Conservation (phyloP, 2,329 filamentous ascomycete genomes). For the Drechslerella coelobrocha region DNA sequence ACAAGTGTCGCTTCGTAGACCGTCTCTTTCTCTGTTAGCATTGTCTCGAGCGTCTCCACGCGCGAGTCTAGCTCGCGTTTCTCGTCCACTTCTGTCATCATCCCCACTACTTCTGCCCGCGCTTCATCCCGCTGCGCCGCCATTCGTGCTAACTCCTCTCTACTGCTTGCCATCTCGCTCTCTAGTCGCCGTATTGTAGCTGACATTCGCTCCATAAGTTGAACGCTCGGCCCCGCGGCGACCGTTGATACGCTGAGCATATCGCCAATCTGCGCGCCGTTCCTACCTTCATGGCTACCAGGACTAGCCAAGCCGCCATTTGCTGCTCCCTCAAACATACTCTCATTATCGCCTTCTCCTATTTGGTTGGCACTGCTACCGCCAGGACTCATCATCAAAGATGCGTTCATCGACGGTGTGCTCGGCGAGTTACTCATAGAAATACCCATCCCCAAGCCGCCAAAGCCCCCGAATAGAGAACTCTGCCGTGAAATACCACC, state of each 20-base stretch:
- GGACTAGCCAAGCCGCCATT: conserved; percentile 68
- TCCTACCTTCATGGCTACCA: conserved; percentile 69
- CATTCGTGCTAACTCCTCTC: conserved; percentile 82
- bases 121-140: conserved; percentile 89
- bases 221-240: conserved; percentile 87
- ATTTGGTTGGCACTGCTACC: background rate
- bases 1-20: conserved; percentile 91
- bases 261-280: conserved; percentile 61
- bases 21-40: conserved; percentile 72
- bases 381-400: conserved; percentile 25
- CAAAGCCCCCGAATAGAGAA: conserved; percentile 31
- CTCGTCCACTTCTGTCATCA: conserved; percentile 85
- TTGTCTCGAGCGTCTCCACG: conserved; percentile 70
- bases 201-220: conserved; percentile 95
- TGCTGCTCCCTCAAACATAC: conserved; percentile 62
- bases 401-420: conserved; percentile 59
- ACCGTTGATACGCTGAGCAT: conserved; percentile 88
- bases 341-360: conserved; percentile 60
- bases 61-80: conserved; percentile 68
- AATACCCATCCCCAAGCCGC: conserved; percentile 21
- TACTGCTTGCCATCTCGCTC: conserved; percentile 84
- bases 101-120: conserved; percentile 82
- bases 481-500: conserved; percentile 23
- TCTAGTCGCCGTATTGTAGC: conserved; percentile 89
- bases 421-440: conserved; percentile 57